Conservation (phyloP, 768 basidiomycete genomes). For the Calocybe gangraenosa region DNA sequence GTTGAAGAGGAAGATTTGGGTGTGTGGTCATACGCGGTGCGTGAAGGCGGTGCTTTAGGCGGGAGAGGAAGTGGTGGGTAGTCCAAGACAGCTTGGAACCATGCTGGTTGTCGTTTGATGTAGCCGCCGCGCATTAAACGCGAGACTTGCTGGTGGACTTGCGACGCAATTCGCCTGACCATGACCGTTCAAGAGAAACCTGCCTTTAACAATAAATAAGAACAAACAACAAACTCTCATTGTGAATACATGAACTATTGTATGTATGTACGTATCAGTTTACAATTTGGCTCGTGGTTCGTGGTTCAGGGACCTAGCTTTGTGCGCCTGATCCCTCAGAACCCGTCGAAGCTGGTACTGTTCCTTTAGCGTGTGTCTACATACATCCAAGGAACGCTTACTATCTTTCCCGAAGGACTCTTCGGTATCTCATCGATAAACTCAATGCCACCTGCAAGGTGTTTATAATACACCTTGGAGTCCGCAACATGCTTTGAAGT, state of each 20-base stretch:
- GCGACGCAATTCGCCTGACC: slow-evolving; percentile 78
- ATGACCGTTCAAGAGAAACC: slow-evolving; percentile 29
- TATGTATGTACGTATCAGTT: not conserved
- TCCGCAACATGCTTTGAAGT: slow-evolving; percentile 51
- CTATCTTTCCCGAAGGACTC: slow-evolving; percentile 69
- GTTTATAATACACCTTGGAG: slow-evolving; percentile 57
- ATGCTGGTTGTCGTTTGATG: slow-evolving; percentile 64
- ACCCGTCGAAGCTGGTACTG: slow-evolving; percentile 40
- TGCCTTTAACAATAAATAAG: not conserved
- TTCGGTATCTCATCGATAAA: slow-evolving; percentile 62
- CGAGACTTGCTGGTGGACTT: slow-evolving; percentile 85
- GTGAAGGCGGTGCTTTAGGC: slow-evolving; percentile 60
- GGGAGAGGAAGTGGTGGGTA: slow-evolving; percentile 89
- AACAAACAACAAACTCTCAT: too few relatives aligned
- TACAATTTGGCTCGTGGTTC: slow-evolving; percentile 14
- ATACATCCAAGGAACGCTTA: slow-evolving; percentile 23
- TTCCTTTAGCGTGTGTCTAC: not conserved
- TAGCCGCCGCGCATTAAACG: slow-evolving; percentile 69
- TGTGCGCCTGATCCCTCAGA: slow-evolving; percentile 46
- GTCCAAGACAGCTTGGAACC: slow-evolving; percentile 82
- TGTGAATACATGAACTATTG: too few relatives aligned
- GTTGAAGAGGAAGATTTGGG: slow-evolving; percentile 13
- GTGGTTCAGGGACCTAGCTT: not conserved
- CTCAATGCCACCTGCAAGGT: slow-evolving; percentile 56
- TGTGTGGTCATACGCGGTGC: slow-evolving; percentile 49